Percentiles rank a stretch among this genome's conserved stretches.
Evolutionary conservation across 768 basidiomycete species (phyloP).

Genomic region (Antrodiella citrinella): DNA sequence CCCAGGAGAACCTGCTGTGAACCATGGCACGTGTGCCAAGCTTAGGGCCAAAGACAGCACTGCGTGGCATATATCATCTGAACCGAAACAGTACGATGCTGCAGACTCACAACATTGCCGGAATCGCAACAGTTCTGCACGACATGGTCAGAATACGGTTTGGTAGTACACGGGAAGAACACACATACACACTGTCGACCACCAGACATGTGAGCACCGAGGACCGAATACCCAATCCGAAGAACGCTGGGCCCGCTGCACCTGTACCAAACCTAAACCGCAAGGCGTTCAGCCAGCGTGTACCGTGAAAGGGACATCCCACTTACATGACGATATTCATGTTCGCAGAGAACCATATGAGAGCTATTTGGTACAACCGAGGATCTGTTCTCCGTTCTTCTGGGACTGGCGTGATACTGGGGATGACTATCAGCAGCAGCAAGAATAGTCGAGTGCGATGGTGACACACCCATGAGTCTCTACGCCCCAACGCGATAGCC

Average conservation of each 20-base stretch:
- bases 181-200: conserved; percentile 36
- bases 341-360: conserved; percentile 66
- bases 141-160: not conserved
- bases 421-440: not conserved
- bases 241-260: conserved; percentile 42
- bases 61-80: conserved; percentile 8
- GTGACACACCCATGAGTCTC: conserved; percentile 20
- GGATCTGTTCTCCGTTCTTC: conserved; percentile 43
- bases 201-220: conserved; percentile 34
- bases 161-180: not conserved
- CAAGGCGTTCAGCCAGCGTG: not conserved
- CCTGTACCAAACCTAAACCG: conserved; percentile 37
- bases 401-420: conserved; percentile 50
- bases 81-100: not conserved
- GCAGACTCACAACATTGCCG: conserved; percentile 29
- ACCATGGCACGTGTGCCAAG: conserved; percentile 50
- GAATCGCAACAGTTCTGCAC: conserved; percentile 19
- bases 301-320: not conserved
- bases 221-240: conserved; percentile 36
- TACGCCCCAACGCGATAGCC: conserved; percentile 15
- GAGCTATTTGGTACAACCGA: conserved; percentile 57
- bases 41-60: conserved; percentile 45
- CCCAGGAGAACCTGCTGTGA: conserved; percentile 45
- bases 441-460: not conserved
- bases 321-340: conserved; percentile 53